These are phyloP conservation scores for Fusarium lateritium DNA, from an alignment of 2,329 filamentous ascomycete species.

Conservation along the genomic window DNA sequence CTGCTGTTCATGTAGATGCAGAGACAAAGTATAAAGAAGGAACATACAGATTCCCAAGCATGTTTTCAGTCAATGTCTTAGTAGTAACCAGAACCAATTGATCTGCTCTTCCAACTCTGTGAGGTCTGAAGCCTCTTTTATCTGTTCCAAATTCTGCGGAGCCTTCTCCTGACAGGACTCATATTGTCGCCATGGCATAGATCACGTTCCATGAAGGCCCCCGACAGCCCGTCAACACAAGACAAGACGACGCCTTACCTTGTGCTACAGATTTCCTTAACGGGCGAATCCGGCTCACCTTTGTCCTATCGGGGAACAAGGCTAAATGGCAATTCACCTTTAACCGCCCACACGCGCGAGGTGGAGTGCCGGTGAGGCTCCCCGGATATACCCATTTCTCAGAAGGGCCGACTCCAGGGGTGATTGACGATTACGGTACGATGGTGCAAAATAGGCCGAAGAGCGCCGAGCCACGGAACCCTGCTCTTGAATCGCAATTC, in stretches of 20 bases:
- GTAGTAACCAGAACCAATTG: neutral
- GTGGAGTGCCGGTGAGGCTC: slow-evolving; percentile 8
- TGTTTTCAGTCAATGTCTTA: slow-evolving; percentile 6
- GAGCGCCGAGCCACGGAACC: slow-evolving; percentile 21
- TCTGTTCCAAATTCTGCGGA: neutral
- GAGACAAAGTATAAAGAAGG: neutral
- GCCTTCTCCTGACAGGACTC: slow-evolving; percentile 6
- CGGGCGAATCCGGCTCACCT: neutral
- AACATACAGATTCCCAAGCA: slow-evolving; percentile 30
- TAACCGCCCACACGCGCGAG: slow-evolving; percentile 19
- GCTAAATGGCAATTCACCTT: slow-evolving; percentile 27
- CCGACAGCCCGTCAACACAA: slow-evolving; percentile 1
- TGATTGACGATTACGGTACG: neutral
- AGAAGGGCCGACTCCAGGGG: slow-evolving; percentile 14
- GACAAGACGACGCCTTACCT: neutral
- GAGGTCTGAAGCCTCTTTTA: slow-evolving; percentile 9
- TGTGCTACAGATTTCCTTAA: neutral
- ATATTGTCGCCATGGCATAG: slow-evolving; percentile 6
- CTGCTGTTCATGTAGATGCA: neutral
- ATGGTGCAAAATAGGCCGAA: slow-evolving; percentile 17
- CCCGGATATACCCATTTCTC: slow-evolving; percentile 3
- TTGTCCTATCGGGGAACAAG: slow-evolving; percentile 28
- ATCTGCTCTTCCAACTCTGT: neutral
- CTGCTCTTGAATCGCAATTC: neutral
- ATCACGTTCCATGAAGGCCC: neutral